Base-by-base conservation (phyloP, 2,329 filamentous ascomycete genomes). In the Colletotrichum chrysophilum region DNA sequence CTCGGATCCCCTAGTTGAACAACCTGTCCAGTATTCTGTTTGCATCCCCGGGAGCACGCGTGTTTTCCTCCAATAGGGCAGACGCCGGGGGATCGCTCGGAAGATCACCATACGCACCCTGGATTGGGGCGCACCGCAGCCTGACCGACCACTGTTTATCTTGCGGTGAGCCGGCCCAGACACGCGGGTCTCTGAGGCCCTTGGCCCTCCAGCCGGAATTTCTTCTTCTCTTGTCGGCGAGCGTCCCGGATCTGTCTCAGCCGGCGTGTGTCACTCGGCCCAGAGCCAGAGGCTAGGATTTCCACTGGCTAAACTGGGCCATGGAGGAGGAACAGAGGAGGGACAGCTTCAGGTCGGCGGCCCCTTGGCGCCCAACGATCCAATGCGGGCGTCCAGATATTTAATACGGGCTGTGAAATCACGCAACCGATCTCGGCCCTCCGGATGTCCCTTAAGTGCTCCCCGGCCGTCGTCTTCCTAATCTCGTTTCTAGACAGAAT, bases 91-190 rank as follows among this genome's bases (percentile, higher is more conserved):
- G 21, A 21, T 8, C 14, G 13, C 26, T 66, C 69, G 69, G 69
- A 75, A 67, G 73, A 68, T 73, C 69, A 75, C 13, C 73, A 75
- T 72, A 72, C 69, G 69, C 62, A 67, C 62, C 62, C 73, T 75
- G 38, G 43, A 58, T 72, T 24, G 69, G 62, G 73, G 28, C 14
- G 26, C 60, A 48, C 38, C 36, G 24, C 62, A 66, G 24, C 48
- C 36, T 34, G 14, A 26, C 30, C 43, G 56, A 30, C 48, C 55
- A 62, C 61, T 70, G 66, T 48, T 16, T 38, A 68, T 72, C 69
- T 73, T 73, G 64, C 62, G 70, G 73, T 68, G 73, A 73, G 62
- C 66, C 34, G 34, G 66, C 38, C 55, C 66, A 58, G 65, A 52
- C 60, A 36, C 36, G 61, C 55, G 66, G 66, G 34, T 70, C 52